These are phyloP conservation scores for Phytophthora tentaculata DNA, from an alignment of 352 stramenopile species.

Conservation along the genomic window DNA sequence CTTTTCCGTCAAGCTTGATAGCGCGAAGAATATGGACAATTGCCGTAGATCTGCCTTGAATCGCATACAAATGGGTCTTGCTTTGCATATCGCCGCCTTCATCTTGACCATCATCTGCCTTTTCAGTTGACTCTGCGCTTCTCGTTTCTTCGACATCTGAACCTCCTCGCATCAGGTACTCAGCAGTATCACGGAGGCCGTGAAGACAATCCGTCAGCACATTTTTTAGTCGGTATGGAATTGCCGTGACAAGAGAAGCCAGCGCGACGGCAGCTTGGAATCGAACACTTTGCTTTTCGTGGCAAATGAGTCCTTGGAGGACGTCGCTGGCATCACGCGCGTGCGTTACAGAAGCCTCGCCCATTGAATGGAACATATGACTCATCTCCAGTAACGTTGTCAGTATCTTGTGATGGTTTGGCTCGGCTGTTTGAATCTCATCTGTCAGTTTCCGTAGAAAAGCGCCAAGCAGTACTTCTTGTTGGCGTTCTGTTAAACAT, in stretches of 20 bases:
- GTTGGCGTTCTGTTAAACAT: conserved; percentile 71
- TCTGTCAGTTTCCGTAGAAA: conserved; percentile 65
- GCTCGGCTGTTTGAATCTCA: conserved; percentile 36
- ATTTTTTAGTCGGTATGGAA: conserved; percentile 68
- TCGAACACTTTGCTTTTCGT: conserved; percentile 82
- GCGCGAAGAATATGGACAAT: conserved; percentile 73
- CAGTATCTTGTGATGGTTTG: conserved; percentile 76
- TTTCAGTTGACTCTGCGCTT: conserved; percentile 20
- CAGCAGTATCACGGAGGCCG: conserved; percentile 49
- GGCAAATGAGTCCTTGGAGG: conserved; percentile 52
- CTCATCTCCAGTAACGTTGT: conserved; percentile 66
- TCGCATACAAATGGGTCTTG: conserved; percentile 74
- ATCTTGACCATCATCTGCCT: conserved; percentile 33
- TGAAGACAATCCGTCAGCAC: conserved; percentile 52
- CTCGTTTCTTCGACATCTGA: conserved; percentile 32
- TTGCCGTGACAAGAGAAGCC: conserved; percentile 64
- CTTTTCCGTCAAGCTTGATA: conserved; percentile 47
- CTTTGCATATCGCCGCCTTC: conserved; percentile 53
- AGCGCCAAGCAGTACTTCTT: conserved; percentile 62
- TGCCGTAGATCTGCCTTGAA: conserved; percentile 74
- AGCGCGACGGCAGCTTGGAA: conserved; percentile 72
- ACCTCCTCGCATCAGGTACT: conserved; percentile 45
- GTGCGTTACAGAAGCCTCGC: conserved; percentile 61
- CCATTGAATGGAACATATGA: conserved; percentile 74
- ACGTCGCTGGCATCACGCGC: conserved; percentile 43